A percentile compares a stretch with the other conserved stretches of the same genome.
phyloP scores from a whole-genome alignment of 2,329 filamentous ascomycete genomes.

The Microdochium nivale region DNA sequence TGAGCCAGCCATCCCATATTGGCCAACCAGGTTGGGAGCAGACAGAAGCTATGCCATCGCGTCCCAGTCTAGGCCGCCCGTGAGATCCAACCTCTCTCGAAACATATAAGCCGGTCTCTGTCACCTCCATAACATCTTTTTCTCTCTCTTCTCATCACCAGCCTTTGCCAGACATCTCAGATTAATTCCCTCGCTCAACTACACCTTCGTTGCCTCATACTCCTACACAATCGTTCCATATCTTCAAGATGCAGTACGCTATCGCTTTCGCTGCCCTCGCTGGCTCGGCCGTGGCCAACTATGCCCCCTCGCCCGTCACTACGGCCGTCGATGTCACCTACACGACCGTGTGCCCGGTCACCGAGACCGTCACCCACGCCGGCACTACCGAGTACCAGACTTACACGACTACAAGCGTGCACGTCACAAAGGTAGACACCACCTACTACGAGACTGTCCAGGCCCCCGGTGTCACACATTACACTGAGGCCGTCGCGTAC shows the following conservation, averaged over 20 bases:
- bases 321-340: slow-evolving; percentile 28
- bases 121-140: background rate
- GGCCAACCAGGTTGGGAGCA: background rate
- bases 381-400: slow-evolving; percentile 28
- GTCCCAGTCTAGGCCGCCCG: background rate
- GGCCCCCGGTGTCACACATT: slow-evolving; percentile 25
- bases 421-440: slow-evolving; percentile 20
- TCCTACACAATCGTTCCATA: slow-evolving; percentile 1
- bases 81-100: background rate
- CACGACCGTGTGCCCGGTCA: slow-evolving; percentile 25
- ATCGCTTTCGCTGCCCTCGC: slow-evolving; percentile 16
- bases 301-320: slow-evolving; percentile 24
- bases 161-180: background rate
- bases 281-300: slow-evolving; percentile 13
- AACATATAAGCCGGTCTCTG: background rate
- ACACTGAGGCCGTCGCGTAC: slow-evolving; percentile 27
- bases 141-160: background rate
- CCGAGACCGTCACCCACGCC: slow-evolving; percentile 24
- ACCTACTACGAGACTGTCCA: slow-evolving; percentile 24
- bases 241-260: slow-evolving; percentile 18
- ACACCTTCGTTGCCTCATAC: slow-evolving; percentile 1
- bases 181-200: slow-evolving; percentile 2
- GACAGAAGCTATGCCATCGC: background rate
- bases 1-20: background rate
- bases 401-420: slow-evolving; percentile 34